Base-by-base conservation (phyloP, 73 alveolate genomes). In the Diophrys sp. region DNA sequence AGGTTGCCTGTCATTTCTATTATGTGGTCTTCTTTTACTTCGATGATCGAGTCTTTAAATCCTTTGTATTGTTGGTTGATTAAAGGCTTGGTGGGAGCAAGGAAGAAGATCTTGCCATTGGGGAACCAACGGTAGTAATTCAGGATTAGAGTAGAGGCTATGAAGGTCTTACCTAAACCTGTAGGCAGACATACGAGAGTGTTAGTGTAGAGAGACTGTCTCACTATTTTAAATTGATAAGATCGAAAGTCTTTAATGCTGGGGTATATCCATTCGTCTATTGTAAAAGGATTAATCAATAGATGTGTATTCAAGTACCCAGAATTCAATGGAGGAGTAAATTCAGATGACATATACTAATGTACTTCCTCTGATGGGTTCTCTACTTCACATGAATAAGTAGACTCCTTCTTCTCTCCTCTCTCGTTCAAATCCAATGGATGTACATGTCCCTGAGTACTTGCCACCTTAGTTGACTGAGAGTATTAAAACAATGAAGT, bases 171-270 rank as follows among this genome's bases (percentile, higher is more conserved):
- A 8, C 97, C 97, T 18, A 91, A 74, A 11, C 97, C 97, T 23
- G 97, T 91, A 25, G 97, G 97, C 53, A 91, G 82, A 54, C 92
- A 77, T n/a, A 91, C 95, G n/a, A 91, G 56, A n/a, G 97, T 91
- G 79, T 91, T 91, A 54, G 83, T 56, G 57, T 78, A 85, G 18
- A 91, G 81, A 1, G 88, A 68, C 8, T 93, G 56, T 67, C 91
- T 56, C 2, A 91, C 91, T 2, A 91, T 91, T 31, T 74, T 88
- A 77, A 83, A 91, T 68, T 91, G 79, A 74, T 91, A 91, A 24
- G 83, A 77, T 68, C 97, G 54, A 70, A 88, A 91, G 44, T 74
- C 74, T 57, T 82, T 82, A 2, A 79, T 70, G 5, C 77, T 76
- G 23, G 97, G 89, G 75, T 86, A 90, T 25, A 81, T 66, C 96